Evolutionary conservation across 352 stramenopile species (phyloP), one percentile per base, ranked within the genome.

Genomic region (Peronosclerospora sorghi): DNA sequence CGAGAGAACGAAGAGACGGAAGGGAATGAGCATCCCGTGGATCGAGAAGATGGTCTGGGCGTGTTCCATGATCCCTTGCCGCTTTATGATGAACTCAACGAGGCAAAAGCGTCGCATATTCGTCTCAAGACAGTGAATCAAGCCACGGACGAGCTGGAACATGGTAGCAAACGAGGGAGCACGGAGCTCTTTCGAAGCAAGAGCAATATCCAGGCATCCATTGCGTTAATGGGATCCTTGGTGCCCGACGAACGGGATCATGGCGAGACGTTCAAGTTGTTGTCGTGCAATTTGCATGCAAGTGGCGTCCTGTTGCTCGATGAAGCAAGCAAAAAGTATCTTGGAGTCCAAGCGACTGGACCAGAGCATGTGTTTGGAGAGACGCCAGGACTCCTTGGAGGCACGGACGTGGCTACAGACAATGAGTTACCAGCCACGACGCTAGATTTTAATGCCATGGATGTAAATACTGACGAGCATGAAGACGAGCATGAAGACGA

Each of bases 201-300:
- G 49, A 86, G 77, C 48, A 85, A 78, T 30, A 72, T 85, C 27
- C 68, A 84, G 56, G 79, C 79, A 7, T 78, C 76, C 0, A 84
- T 92, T 27, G 71, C 77, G 18, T 35, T 92, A 8, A 89, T 89
- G 80, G 73, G 77, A 0, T 89, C 77, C 15, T 56, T 92, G 9
- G 64, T 87, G 8, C 77, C 77, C 0, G 73, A 83, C 34, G 77
- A 88, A 35, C 55, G 71, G 14, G 76, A 89, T 40, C 73, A 87
- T 26, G 80, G 80, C 35, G 77, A 92, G 45, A 83, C 73, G 17
- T 88, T 89, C 59, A 92, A 89, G 67, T 51, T 92, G 29, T 48
- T 84, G 53, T 88, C 74, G 54, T 92, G 80, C 53, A 69, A 72
- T 30, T 54, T 92, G 18, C 73, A 89, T 29, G 46, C 65, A 26